Evolutionary conservation across 2,329 filamentous ascomycete genomes (phyloP).

Genomic region (Colletotrichum plurivorum): DNA sequence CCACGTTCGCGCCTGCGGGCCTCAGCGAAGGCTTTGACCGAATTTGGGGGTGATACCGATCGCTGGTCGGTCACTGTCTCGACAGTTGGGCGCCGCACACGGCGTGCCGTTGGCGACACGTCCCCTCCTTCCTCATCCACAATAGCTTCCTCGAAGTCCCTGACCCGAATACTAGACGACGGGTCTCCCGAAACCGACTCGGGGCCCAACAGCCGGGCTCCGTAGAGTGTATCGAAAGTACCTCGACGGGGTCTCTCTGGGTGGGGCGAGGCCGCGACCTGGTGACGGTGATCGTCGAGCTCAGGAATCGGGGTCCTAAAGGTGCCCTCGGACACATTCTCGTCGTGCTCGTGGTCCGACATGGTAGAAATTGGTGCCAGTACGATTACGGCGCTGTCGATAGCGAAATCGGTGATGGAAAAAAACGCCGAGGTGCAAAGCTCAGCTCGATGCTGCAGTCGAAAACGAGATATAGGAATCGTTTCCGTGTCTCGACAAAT

Average conservation of each 20-base stretch:
- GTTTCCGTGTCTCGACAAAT: constrained; percentile 29
- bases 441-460: not conserved
- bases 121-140: constrained; percentile 78
- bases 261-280: constrained; percentile 72
- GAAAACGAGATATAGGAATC: constrained; percentile 3
- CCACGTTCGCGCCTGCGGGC: constrained; percentile 88
- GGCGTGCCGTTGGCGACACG: constrained; percentile 58
- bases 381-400: constrained; percentile 5
- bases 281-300: constrained; percentile 88
- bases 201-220: constrained; percentile 61
- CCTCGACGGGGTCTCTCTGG: constrained; percentile 75
- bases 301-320: constrained; percentile 83
- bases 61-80: constrained; percentile 71
- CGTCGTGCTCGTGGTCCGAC: constrained; percentile 77
- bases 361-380: constrained; percentile 65
- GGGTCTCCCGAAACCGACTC: constrained; percentile 40
- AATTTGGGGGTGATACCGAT: constrained; percentile 91
- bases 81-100: constrained; percentile 69
- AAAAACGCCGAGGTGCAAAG: not conserved
- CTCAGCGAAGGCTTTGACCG: constrained; percentile 96
- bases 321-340: constrained; percentile 70
- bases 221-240: constrained; percentile 80
- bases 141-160: constrained; percentile 91
- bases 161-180: constrained; percentile 65
- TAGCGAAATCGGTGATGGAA: not conserved